A percentile compares a stretch with the other conserved stretches of the same genome.
These are phyloP conservation scores for Cucurbita maxima DNA, from an alignment of 306 rosid species.

Conservation along the genomic window DNA sequence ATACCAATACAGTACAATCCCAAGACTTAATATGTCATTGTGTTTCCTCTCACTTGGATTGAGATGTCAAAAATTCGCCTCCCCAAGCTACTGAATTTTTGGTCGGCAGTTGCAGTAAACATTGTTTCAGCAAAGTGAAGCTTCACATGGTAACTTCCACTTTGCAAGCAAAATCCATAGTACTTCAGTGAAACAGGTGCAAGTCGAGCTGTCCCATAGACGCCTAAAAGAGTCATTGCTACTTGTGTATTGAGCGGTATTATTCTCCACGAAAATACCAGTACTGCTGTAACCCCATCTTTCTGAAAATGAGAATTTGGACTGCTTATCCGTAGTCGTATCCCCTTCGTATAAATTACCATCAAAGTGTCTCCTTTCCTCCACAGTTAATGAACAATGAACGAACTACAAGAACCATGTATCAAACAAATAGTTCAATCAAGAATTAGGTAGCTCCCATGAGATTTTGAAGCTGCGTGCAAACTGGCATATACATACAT, in stretches of 20 bases:
- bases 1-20: background rate
- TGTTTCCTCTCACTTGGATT: conserved; percentile 46
- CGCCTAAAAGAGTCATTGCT: background rate
- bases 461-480: background rate
- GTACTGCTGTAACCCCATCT: conserved; percentile 64
- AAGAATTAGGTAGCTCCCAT: conserved; percentile 16
- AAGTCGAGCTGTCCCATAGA: conserved; percentile 37
- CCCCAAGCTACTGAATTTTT: conserved; percentile 26
- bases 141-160: conserved; percentile 49
- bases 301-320: conserved; percentile 19
- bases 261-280: conserved; percentile 14
- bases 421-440: background rate
- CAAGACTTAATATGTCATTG: background rate
- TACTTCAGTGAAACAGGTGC: conserved; percentile 52
- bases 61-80: conserved; percentile 56
- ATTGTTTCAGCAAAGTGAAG: conserved; percentile 68
- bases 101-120: conserved; percentile 25
- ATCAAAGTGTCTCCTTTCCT: conserved; percentile 10
- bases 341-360: conserved; percentile 34
- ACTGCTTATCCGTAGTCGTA: conserved; percentile 10
- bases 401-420: conserved; percentile 23
- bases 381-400: conserved; percentile 58
- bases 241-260: background rate
- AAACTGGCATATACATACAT: no score
- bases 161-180: conserved; percentile 51